These are phyloP conservation scores for Alternaria rosae DNA, from an alignment of 2,329 filamentous ascomycete genomes.

Conservation along the genomic window DNA sequence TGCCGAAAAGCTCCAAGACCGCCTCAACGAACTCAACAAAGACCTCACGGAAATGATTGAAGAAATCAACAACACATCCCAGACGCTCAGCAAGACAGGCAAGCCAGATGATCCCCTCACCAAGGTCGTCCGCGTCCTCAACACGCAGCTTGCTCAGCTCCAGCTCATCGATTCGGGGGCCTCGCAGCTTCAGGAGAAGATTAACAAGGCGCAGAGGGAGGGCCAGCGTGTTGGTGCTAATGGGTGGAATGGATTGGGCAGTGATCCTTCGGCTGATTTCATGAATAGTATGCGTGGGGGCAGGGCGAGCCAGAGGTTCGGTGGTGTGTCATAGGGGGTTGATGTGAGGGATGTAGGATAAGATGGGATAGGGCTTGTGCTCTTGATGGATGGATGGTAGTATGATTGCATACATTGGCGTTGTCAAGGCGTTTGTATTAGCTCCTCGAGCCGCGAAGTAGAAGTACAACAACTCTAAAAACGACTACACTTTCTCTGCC, in stretches of 20 bases:
- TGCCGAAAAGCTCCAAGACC: constrained; percentile 89
- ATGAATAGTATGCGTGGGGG: constrained; percentile 85
- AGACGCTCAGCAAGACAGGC: constrained; percentile 84
- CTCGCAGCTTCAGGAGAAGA: constrained; percentile 80
- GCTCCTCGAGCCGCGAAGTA: background rate
- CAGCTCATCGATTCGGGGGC: constrained; percentile 93
- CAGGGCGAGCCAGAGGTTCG: constrained; percentile 39
- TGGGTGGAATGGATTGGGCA: constrained; percentile 62
- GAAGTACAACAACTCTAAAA: background rate
- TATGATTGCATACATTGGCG: constrained; percentile 5
- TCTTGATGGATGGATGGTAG: background rate
- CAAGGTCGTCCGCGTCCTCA: constrained; percentile 94
- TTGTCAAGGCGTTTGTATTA: background rate
- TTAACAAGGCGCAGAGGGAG: constrained; percentile 81
- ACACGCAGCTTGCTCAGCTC: constrained; percentile 88
- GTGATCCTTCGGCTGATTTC: constrained; percentile 84
- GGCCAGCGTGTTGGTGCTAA: constrained; percentile 65
- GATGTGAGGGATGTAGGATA: background rate
- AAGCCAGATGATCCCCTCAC: constrained; percentile 74
- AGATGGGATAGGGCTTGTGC: background rate
- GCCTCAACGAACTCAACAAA: constrained; percentile 91
- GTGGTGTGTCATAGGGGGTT: constrained; percentile 35
- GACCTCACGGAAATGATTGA: constrained; percentile 96
- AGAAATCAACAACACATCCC: constrained; percentile 94
- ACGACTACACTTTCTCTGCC: background rate